Percentiles rank a stretch among this genome's conserved stretches.
Evolutionary conservation across 1,284 basidiomycete genomes (phyloP).

Genomic region (Pyrrhoderma noxium): DNA sequence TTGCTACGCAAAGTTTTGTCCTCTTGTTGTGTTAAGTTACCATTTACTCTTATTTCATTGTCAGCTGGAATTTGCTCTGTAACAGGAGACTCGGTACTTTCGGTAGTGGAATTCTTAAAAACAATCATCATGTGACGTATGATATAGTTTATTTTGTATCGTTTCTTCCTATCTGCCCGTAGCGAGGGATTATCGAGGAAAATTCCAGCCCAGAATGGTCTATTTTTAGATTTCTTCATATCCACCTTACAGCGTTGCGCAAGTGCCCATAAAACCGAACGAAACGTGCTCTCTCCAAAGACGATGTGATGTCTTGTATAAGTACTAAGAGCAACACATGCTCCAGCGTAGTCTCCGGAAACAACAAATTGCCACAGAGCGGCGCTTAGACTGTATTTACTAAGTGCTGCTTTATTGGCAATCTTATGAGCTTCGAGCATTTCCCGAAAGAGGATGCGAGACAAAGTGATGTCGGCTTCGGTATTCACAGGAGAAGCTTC

Average conservation of each 20-base stretch:
- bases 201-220: constrained; percentile 5
- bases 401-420: not conserved
- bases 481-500: too few relatives aligned
- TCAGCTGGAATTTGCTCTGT: too few relatives aligned
- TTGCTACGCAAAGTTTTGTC: constrained; percentile 5
- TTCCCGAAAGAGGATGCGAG: constrained; percentile 15
- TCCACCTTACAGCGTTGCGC: constrained; percentile 1
- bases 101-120: too few relatives aligned
- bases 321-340: constrained; percentile 5
- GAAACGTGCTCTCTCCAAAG: not conserved
- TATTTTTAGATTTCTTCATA: not conserved
- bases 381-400: constrained; percentile 3
- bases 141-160: too few relatives aligned
- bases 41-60: too few relatives aligned
- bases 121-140: too few relatives aligned
- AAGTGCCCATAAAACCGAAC: not conserved
- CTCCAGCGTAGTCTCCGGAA: constrained; percentile 10
- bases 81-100: too few relatives aligned
- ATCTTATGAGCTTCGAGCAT: constrained; percentile 7
- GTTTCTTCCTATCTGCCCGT: too few relatives aligned
- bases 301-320: not conserved
- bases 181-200: constrained; percentile 3
- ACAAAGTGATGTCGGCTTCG: not conserved
- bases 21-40: not conserved
- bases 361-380: constrained; percentile 11